Percentiles rank a stretch among this genome's conserved stretches.
Evolutionary conservation across 2,329 filamentous ascomycete species (phyloP).

Genomic region (Aspergillus oerlinghausenensis): DNA sequence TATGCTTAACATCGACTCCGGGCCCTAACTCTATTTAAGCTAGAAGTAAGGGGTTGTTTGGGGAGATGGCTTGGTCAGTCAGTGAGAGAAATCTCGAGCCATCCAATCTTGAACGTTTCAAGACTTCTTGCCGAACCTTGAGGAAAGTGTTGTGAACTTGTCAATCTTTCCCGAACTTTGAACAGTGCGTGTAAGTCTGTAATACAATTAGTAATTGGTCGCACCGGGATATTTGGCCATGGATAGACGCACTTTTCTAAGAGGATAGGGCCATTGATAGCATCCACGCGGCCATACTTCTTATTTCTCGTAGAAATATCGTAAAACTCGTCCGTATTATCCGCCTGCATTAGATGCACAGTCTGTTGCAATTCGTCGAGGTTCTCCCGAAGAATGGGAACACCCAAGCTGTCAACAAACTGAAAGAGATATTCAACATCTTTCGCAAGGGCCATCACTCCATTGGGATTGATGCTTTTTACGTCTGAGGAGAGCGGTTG

Average conservation of each 20-base stretch:
- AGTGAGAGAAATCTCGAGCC: not conserved
- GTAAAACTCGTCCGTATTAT: slow-evolving; percentile 96
- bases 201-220: slow-evolving; percentile 14
- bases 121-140: slow-evolving; percentile 63
- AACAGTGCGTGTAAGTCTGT: slow-evolving; percentile 61
- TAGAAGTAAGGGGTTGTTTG: not conserved
- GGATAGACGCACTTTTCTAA: slow-evolving; percentile 73
- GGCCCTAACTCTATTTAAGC: not conserved
- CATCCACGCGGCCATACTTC: slow-evolving; percentile 90
- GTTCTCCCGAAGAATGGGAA: slow-evolving; percentile 82
- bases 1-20: not conserved
- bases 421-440: slow-evolving; percentile 79
- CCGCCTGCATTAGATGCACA: slow-evolving; percentile 74
- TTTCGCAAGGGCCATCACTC: slow-evolving; percentile 71
- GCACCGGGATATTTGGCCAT: not conserved
- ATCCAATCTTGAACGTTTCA: slow-evolving; percentile 8
- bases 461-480: slow-evolving; percentile 80
- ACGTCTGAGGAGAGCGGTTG: slow-evolving; percentile 75
- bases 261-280: slow-evolving; percentile 78
- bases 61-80: not conserved
- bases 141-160: slow-evolving; percentile 68
- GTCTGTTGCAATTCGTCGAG: slow-evolving; percentile 93
- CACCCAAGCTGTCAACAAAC: slow-evolving; percentile 83
- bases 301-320: slow-evolving; percentile 85
- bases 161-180: slow-evolving; percentile 57